Evolutionary conservation across 2,329 filamentous ascomycete genomes (phyloP).

Genomic region (Penicillium sp.): DNA sequence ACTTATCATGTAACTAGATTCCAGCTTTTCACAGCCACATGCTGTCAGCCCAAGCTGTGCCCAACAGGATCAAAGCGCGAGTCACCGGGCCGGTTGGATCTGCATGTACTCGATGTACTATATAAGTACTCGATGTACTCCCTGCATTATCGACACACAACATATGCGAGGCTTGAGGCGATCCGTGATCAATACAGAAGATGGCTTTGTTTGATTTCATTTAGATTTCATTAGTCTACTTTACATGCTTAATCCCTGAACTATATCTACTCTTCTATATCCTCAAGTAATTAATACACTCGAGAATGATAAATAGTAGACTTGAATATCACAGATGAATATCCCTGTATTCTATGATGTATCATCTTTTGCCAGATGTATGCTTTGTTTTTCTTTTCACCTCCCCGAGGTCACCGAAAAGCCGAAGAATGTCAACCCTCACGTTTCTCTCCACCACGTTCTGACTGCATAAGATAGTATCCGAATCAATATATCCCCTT

Average conservation of each 20-base stretch:
- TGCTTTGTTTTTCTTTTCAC: neutral
- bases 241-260: neutral
- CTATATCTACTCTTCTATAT: neutral
- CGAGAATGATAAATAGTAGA: neutral
- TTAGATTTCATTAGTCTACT: neutral
- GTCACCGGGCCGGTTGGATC: slow-evolving; percentile 15
- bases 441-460: slow-evolving; percentile 6
- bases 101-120: slow-evolving; percentile 8
- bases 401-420: neutral
- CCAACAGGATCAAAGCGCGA: slow-evolving; percentile 19
- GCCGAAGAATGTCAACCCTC: neutral
- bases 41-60: slow-evolving; percentile 12
- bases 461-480: neutral
- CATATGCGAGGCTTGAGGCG: slow-evolving; percentile 1
- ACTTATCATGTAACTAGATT: too few relatives aligned
- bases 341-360: neutral
- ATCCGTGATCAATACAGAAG: too few relatives aligned
- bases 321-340: neutral
- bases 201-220: too few relatives aligned
- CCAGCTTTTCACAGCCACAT: neutral
- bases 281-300: neutral
- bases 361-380: neutral
- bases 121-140: neutral
- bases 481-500: neutral
- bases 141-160: slow-evolving; percentile 17